Base-by-base conservation (phyloP, 163 green algal genomes). In the Scenedesmus sp. region DNA sequence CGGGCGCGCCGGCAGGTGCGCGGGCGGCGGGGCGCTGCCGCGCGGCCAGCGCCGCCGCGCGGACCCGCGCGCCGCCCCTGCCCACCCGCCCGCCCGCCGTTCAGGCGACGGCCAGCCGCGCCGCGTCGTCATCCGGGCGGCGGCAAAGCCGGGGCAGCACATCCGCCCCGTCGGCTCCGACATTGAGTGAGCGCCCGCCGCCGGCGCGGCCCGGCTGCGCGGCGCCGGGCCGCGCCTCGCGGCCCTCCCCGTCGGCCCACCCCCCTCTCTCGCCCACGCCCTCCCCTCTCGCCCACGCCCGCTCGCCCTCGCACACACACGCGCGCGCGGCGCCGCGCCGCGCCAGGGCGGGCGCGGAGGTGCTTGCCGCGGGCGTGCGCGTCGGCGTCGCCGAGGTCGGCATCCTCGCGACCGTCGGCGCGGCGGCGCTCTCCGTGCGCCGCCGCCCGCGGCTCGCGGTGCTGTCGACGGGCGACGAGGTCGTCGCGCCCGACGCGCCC, bases 401-500 rank as follows among this genome's bases (percentile, higher is more conserved):
- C 36, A 91, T 99, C 57, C 85, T 98, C 24, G 95, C 95, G 20
- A 97, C 92, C 1, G 93, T 97, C 7, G 96, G 95, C 5, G 91
- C 88, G 3, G 75, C 83, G 22, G 50, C 50, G 22, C 83, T 97
- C 39, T 36, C 80, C 26, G 90, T 92, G 66, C 44, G 72, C 44
- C 34, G 62, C 20, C 56, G 47, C 34, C 90, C 85, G 2, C 78
- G 77, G n/a, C 90, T 97, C n/a, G 93, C 83, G 3, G 89, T 97
- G 62, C 84, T 98, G 34, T 98, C 91, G 24, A 98, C 95, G 13
- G 95, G 96, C 0, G 93, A 99, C 75, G 96, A 99, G 87, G 84
- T 99, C 17, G 87, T 95, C 14, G 94, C 98, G 2, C 90, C 94
- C 0, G n/a, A n/a, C n/a, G 70, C 33, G 10, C 90, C 84, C 0